A percentile compares a stretch with the other conserved stretches of the same genome.
Evolutionary conservation across 1,139 yeast genomes (phyloP).

Genomic region (Pichia sp.): DNA sequence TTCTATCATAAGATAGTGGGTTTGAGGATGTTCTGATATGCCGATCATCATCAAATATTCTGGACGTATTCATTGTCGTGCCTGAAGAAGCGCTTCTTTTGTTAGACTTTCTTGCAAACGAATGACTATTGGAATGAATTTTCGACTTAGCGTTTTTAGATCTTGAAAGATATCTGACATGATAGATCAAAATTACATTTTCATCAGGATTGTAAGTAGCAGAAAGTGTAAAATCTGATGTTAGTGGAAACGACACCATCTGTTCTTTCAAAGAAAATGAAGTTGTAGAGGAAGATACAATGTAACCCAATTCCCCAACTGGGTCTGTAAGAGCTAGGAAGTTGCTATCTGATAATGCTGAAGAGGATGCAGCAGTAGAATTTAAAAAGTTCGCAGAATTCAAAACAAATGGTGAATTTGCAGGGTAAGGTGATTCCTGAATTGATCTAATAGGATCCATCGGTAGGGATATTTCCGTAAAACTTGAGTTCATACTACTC

Average conservation of each 20-base stretch:
- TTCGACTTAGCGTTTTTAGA: conserved; percentile 11
- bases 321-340: conserved; percentile 65
- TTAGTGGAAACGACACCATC: conserved; percentile 41
- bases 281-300: conserved; percentile 64
- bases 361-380: conserved; percentile 2
- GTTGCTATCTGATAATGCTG: conserved; percentile 17
- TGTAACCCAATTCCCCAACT: conserved; percentile 54
- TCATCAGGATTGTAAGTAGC: conserved; percentile 45
- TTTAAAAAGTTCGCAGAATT: too few relatives aligned
- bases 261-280: conserved; percentile 54
- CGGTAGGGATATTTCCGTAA: too few relatives aligned
- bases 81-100: conserved; percentile 17
- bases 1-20: conserved; percentile 51
- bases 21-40: conserved; percentile 51
- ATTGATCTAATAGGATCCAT: too few relatives aligned
- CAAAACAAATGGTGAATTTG: neutral
- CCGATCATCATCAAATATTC: conserved; percentile 35
- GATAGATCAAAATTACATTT: conserved; percentile 38
- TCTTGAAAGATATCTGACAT: conserved; percentile 35
- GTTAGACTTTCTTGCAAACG: conserved; percentile 14
- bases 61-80: conserved; percentile 31
- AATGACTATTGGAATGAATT: conserved; percentile 11
- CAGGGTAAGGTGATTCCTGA: conserved; percentile 9
- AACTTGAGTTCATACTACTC: too few relatives aligned
- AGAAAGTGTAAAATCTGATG: conserved; percentile 34